Conservation (phyloP, 2,329 filamentous ascomycete genomes). For the Arthrocladium fulminans region DNA sequence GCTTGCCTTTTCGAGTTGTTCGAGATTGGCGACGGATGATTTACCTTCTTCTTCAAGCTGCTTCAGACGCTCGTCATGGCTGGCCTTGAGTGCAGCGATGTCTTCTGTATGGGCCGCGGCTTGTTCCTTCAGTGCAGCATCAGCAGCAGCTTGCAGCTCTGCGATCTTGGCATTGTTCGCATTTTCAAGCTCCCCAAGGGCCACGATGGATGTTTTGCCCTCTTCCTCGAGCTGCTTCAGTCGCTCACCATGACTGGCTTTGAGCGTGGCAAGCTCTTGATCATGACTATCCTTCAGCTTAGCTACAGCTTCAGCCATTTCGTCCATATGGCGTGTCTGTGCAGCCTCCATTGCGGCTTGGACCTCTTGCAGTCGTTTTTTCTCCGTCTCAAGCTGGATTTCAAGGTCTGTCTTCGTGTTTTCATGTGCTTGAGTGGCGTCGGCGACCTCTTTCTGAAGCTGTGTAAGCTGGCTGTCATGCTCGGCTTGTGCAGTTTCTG, state of each 20-base stretch:
- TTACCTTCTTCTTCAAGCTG: conserved; percentile 6
- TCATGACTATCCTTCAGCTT: conserved; percentile 21
- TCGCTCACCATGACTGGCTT: conserved; percentile 12
- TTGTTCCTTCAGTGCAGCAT: background rate
- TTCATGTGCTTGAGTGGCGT: conserved; percentile 6
- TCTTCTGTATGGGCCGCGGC: background rate
- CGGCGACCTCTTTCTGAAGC: conserved; percentile 12
- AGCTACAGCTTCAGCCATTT: conserved; percentile 25
- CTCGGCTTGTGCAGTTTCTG: conserved; percentile 14
- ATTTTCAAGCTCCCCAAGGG: conserved; percentile 4
- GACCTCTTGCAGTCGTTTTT: conserved; percentile 28
- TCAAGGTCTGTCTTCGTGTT: conserved; percentile 16
- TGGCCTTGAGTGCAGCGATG: conserved; percentile 11
- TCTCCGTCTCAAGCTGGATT: conserved; percentile 8
- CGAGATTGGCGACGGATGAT: background rate
- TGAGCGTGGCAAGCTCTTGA: conserved; percentile 12
- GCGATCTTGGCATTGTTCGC: conserved; percentile 3
- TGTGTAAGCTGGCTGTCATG: conserved; percentile 16
- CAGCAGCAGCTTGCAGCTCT: background rate
- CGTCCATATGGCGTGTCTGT: conserved; percentile 25
- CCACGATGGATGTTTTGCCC: background rate
- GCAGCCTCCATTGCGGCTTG: conserved; percentile 28
- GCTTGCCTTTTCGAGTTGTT: background rate
- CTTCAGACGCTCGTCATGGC: conserved; percentile 12
- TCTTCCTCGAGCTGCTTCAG: conserved; percentile 8